Evolutionary conservation across 352 stramenopile genomes (phyloP), one percentile per base, ranked within the genome.

Genomic region (Pythium rishiriense): DNA sequence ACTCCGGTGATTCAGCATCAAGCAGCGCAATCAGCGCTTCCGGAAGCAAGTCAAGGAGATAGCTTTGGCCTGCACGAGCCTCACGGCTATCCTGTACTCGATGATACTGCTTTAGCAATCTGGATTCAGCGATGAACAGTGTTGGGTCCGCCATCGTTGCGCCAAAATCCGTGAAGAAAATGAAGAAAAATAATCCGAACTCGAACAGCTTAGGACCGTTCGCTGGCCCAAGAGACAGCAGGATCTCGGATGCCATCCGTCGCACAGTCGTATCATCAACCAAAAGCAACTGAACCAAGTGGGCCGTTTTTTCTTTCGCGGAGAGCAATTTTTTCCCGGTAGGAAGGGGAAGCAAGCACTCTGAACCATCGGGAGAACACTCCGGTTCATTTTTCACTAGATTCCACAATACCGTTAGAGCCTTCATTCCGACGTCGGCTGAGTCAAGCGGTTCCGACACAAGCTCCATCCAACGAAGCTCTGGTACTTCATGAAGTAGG

Each of bases 391-490:
- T 88, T 12, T 76, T 57, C 29, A 94, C 63, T 21, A 91, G 80
- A 48, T 92, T 90, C 11, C 78, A 66, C 50, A 94, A 24, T 12
- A 86, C 80, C 21, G 76, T 76, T 19, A 94, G 64, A 4, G 83
- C 78, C 28, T 77, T 80, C 7, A 66, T 62, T 2, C 80, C 80
- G 48, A 78, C 79, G 10, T 51, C 58, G 2, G 59, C 68, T 15
- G 80, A 58, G 37, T 90, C 72, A 35, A 91, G 73, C 4, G 81
- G 70, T 43, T 90, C 74, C 22, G 90, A 78, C 1, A 83, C 82
- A 21, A 94, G 26, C 53, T 94, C 83, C 72, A 92, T 87, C 85
- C 85, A 94, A 9, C 85, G 81, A n/a, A 94, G 53, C 56, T 94
- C 83, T 11, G 85, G 83, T 19, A 80, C 77, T 56, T 90, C 66